Evolutionary conservation across 805 yeast genomes (phyloP).

Genomic region (Yamadazyma sp.): DNA sequence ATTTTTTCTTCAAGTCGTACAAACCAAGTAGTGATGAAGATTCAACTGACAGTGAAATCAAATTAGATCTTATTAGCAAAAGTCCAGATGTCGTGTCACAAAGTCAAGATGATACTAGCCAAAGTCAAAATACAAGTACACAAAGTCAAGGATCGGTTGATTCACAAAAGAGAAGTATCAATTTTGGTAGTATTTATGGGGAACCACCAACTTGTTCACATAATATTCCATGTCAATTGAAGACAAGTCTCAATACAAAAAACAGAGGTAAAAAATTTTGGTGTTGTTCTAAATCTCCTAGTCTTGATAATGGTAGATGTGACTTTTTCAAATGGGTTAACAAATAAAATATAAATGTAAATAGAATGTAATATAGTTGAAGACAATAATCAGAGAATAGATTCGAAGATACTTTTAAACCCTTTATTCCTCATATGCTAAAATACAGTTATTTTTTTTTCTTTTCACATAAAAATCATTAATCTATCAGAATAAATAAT

Average conservation of each 20-base stretch:
- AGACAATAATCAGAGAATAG: too few species aligned
- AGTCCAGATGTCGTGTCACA: too few species aligned
- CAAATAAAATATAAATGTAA: too few species aligned
- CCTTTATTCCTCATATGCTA: slow-evolving; percentile 4
- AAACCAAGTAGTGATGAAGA: not conserved
- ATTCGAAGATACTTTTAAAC: too few species aligned
- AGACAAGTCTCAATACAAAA: slow-evolving; percentile 25
- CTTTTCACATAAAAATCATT: slow-evolving; percentile 1
- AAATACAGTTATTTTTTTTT: slow-evolving; percentile 8
- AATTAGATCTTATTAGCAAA: not conserved
- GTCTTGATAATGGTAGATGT: slow-evolving; percentile 13
- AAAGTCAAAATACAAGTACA: too few species aligned
- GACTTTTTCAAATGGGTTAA: slow-evolving; percentile 17
- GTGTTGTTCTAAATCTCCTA: slow-evolving; percentile 23
- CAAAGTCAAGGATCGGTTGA: too few species aligned
- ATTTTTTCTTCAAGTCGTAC: slow-evolving; percentile 17
- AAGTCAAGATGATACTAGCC: too few species aligned
- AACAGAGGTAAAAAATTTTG: slow-evolving; percentile 30
- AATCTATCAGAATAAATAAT: not conserved
- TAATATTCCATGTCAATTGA: slow-evolving; percentile 22
- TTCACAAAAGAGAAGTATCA: too few species aligned
- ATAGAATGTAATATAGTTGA: too few species aligned
- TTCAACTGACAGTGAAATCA: not conserved
- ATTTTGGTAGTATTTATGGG: slow-evolving; percentile 20
- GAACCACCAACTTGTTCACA: slow-evolving; percentile 28